phyloP scores from a whole-genome alignment of 2,329 filamentous ascomycete species.

The Tolypocladium sp. region DNA sequence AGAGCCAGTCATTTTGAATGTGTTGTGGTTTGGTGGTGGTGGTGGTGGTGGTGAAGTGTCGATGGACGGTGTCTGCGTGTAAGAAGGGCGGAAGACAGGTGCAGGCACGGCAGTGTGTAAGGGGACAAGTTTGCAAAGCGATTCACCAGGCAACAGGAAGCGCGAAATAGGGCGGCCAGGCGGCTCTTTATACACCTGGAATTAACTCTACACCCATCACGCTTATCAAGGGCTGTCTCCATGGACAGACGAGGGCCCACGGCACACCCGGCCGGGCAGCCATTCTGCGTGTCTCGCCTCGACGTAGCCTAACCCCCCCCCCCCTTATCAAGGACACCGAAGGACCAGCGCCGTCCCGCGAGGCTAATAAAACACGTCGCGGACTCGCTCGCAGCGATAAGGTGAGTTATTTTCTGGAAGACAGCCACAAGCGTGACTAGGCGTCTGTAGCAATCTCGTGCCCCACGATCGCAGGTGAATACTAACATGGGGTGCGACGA shows the following conservation, averaged over 20 bases:
- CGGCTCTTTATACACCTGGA: not conserved
- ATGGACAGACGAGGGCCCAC: not conserved
- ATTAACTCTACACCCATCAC: not conserved
- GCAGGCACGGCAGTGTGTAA: not conserved
- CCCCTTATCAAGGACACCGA: not conserved
- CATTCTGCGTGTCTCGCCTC: not conserved
- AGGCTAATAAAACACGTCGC: not conserved
- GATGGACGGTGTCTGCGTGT: not conserved
- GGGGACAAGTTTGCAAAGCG: not conserved
- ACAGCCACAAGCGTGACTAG: not conserved
- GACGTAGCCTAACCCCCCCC: not conserved
- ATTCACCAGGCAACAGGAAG: not conserved
- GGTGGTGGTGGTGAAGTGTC: not conserved
- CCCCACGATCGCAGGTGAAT: not conserved
- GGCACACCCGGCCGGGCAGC: not conserved
- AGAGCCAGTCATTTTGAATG: constrained; percentile 10
- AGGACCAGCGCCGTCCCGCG: not conserved
- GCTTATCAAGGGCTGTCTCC: not conserved
- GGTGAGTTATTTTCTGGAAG: not conserved
- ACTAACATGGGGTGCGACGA: not conserved
- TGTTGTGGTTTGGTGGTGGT: not conserved
- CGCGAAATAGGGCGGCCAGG: not conserved
- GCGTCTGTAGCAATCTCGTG: not conserved
- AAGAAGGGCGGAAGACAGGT: not conserved
- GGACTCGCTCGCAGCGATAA: not conserved